Evolutionary conservation across 2,329 filamentous ascomycete genomes (phyloP).

Genomic region (Nectriaceae sp.): DNA sequence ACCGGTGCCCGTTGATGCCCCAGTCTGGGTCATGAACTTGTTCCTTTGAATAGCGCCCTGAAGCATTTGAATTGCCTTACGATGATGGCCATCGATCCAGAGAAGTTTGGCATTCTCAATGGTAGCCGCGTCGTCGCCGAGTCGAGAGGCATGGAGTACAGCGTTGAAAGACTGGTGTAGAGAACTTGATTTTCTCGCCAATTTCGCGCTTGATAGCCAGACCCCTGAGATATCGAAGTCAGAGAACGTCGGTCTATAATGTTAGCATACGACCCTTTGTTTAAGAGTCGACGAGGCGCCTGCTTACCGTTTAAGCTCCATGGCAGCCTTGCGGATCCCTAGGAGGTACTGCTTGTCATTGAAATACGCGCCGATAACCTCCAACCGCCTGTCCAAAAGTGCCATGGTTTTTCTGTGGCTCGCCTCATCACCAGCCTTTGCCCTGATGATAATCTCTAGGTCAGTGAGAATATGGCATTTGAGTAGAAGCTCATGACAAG

Average conservation of each 20-base stretch:
- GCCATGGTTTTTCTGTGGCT: slow-evolving; percentile 35
- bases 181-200: slow-evolving; percentile 83
- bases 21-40: slow-evolving; percentile 63
- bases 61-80: slow-evolving; percentile 91
- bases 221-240: slow-evolving; percentile 76
- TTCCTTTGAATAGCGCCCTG: slow-evolving; percentile 83
- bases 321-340: slow-evolving; percentile 80
- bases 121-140: slow-evolving; percentile 83
- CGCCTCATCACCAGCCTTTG: slow-evolving; percentile 44
- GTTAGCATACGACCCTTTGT: neutral
- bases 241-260: slow-evolving; percentile 57
- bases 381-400: slow-evolving; percentile 72
- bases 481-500: slow-evolving; percentile 81
- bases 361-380: slow-evolving; percentile 84
- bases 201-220: slow-evolving; percentile 82
- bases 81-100: slow-evolving; percentile 90
- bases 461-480: slow-evolving; percentile 88
- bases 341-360: slow-evolving; percentile 93
- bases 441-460: slow-evolving; percentile 71
- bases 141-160: slow-evolving; percentile 81
- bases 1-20: slow-evolving; percentile 35
- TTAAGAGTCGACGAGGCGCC: neutral
- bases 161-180: slow-evolving; percentile 91
- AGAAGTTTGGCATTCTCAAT: slow-evolving; percentile 92
- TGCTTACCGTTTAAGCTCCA: slow-evolving; percentile 73